Evolutionary conservation across 768 basidiomycete genomes (phyloP), one percentile per base, ranked within the genome.

Genomic region (Cyclocybe aegerita): DNA sequence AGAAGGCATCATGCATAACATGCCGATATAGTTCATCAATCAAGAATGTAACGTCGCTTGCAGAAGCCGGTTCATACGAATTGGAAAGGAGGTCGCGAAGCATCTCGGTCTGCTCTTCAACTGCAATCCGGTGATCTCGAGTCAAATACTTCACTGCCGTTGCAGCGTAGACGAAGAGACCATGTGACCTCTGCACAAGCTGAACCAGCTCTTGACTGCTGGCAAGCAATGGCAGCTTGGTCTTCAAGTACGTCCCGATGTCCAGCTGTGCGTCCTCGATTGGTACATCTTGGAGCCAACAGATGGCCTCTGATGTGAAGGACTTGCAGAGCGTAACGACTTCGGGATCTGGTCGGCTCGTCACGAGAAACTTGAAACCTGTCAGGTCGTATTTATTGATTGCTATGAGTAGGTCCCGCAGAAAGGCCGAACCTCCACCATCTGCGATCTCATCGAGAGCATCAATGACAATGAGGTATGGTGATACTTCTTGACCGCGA

Each of bases 131-230:
- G 31, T 0, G 44, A 30, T 43, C 23, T 12, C 34, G 42, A 11
- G 31, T 49, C 46, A 63, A 39, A 23, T 57, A 58, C 30, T 49
- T 57, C 37, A 61, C 63, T 7, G 55, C 54, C 0, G 64, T 67
- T 14, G 65, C 58, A 17, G 66, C 65, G 40, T 60, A 64, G 38
- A 67, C 65, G 55, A 67, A 67, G 9, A 66, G 45, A 9, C 63
- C 65, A 47, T 29, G 54, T 10, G 58, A 56, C 7, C 44, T 46
- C 9, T 44, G 43, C 7, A 41, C 50, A 32, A 66, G 55, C 37
- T 53, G 31, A 12, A 34, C 30, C 15, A 61, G 14, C 40, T 50
- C 50, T 12, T 14, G 48, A 7, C 17, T 30, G 10, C n/a, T n/a
- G n/a, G 3, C 35, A 23, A 57, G 31, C 23, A 35, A 11, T 10